These are phyloP conservation scores for Rhododendron vialii DNA, from an alignment of 148 eudicot species.

Conservation along the genomic window DNA sequence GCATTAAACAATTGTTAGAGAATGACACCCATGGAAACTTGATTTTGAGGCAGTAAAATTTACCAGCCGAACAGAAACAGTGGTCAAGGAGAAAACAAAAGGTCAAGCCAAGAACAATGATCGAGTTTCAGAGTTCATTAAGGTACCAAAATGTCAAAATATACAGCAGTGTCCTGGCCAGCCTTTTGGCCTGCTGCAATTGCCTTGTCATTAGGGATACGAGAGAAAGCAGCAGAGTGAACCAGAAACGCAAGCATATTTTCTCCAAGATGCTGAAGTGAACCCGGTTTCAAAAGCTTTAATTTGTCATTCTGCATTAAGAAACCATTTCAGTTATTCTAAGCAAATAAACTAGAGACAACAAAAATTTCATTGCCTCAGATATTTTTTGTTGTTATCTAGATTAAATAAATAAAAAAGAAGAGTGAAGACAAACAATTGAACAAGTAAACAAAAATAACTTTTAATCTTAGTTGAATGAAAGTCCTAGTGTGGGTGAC, in stretches of 20 bases:
- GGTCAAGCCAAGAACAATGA: constrained; percentile 10
- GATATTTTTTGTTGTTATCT: not conserved
- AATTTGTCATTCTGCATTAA: constrained; percentile 78
- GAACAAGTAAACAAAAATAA: not conserved
- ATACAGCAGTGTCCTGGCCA: constrained; percentile 54
- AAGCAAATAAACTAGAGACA: not conserved
- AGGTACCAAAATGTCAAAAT: constrained; percentile 87
- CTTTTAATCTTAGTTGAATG: not conserved
- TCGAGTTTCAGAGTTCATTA: not conserved
- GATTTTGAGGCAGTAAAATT: not conserved
- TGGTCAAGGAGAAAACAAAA: constrained; percentile 5
- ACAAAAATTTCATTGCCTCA: not conserved
- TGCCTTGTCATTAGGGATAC: constrained; percentile 43
- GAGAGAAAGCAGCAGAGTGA: constrained; percentile 59
- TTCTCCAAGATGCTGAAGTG: constrained; percentile 99
- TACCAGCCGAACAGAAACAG: not conserved
- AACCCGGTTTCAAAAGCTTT: constrained; percentile 79
- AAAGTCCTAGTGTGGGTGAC: not conserved
- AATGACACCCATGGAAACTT: constrained; percentile 1
- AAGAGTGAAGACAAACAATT: not conserved
- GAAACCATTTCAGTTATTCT: constrained; percentile 4
- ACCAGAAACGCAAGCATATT: constrained; percentile 90
- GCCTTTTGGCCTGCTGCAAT: constrained; percentile 27
- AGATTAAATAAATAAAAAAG: not conserved
- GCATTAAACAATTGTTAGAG: constrained; percentile 9